Percentiles rank a stretch among this genome's conserved stretches.
These are phyloP conservation scores for Daldinia vernicosa DNA, from an alignment of 495 filamentous ascomycete genomes.

Conservation along the genomic window DNA sequence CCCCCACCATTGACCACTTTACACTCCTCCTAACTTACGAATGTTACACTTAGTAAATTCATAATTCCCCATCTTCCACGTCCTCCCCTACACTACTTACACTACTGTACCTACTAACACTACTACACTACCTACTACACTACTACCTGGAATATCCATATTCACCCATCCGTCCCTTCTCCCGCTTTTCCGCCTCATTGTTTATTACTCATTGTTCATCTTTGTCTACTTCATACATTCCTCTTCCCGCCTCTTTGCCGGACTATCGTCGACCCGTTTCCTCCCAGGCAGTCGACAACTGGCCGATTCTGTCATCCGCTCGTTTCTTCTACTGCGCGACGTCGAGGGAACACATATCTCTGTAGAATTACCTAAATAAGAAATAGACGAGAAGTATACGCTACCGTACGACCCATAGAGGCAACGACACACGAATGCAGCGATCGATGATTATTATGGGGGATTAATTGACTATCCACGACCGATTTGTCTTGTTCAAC, in stretches of 20 bases:
- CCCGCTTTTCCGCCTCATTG: background rate
- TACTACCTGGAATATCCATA: too few relatives aligned
- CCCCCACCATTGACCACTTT: constrained; percentile 13
- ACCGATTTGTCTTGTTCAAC: constrained; percentile 32
- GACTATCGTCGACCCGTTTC: background rate
- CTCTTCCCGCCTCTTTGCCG: background rate
- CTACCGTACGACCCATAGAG: constrained; percentile 26
- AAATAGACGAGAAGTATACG: constrained; percentile 24
- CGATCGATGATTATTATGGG: constrained; percentile 38
- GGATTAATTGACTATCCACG: constrained; percentile 31
- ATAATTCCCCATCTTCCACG: constrained; percentile 27
- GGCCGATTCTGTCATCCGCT: constrained; percentile 29
- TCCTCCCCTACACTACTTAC: background rate
- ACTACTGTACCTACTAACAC: background rate
- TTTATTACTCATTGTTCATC: background rate
- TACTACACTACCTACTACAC: background rate
- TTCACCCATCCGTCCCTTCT: constrained; percentile 13
- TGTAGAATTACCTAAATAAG: constrained; percentile 26
- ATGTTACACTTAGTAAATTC: constrained; percentile 24
- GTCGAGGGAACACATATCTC: constrained; percentile 16
- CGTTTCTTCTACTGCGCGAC: constrained; percentile 33
- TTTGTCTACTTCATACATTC: background rate
- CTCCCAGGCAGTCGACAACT: constrained; percentile 16
- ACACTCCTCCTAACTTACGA: constrained; percentile 13
- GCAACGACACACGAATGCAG: constrained; percentile 35